Conservation (phyloP, 345 rosid genomes). For the Gynandropsis gynandra region DNA sequence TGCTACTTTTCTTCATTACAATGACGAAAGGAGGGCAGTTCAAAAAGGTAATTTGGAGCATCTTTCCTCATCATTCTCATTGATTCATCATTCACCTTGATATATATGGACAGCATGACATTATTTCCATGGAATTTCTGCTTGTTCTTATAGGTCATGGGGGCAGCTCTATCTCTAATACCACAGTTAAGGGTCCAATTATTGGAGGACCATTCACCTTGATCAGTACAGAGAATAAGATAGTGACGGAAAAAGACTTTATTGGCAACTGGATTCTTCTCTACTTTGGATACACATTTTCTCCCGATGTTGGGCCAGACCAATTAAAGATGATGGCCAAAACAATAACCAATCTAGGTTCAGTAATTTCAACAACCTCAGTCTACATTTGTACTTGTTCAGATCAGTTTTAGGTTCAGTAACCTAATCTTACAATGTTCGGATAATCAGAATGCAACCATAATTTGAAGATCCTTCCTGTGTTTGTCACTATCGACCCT, state of each 20-base stretch:
- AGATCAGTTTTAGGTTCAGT: background rate
- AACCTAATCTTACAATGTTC: slow-evolving; percentile 12
- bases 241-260: slow-evolving; percentile 48
- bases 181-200: slow-evolving; percentile 45
- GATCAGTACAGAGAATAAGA: slow-evolving; percentile 43
- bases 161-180: slow-evolving; percentile 34
- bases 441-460: slow-evolving; percentile 45
- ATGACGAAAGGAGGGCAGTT: slow-evolving; percentile 75
- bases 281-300: slow-evolving; percentile 85
- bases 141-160: slow-evolving; percentile 17
- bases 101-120: background rate
- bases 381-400: slow-evolving; percentile 2
- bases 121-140: background rate
- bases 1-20: slow-evolving; percentile 48
- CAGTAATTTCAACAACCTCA: slow-evolving; percentile 19
- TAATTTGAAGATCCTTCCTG: slow-evolving; percentile 53
- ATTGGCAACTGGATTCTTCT: slow-evolving; percentile 75
- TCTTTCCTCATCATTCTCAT: too few species aligned
- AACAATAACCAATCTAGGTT: slow-evolving; percentile 63
- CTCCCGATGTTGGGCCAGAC: slow-evolving; percentile 91
- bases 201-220: slow-evolving; percentile 81
- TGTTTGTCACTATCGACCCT: slow-evolving; percentile 88
- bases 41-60: slow-evolving; percentile 40
- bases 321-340: slow-evolving; percentile 57
- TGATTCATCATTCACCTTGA: background rate